Evolutionary conservation across 1,284 basidiomycete species (phyloP).

Genomic region (Malassezia furfur): DNA sequence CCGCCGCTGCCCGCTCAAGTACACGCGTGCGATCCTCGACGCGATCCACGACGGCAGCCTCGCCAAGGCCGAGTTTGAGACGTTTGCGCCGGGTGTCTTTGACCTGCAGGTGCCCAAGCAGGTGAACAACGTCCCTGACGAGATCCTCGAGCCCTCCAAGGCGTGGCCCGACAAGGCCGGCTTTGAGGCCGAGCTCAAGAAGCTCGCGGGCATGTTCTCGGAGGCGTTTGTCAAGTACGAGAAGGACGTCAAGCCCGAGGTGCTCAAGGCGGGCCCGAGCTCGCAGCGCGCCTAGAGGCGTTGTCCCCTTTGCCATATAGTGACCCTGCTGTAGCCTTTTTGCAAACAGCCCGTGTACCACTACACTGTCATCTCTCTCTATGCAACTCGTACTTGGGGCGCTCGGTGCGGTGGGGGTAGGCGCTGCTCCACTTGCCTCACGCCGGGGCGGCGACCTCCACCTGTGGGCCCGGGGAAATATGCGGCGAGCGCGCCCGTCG

Average conservation of each 20-base stretch:
- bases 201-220: conserved; percentile 46
- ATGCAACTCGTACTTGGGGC: too few relatives aligned
- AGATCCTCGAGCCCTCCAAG: conserved; percentile 37
- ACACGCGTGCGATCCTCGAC: conserved; percentile 90
- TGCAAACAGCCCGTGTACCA: background rate
- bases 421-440: too few relatives aligned
- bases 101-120: conserved; percentile 39
- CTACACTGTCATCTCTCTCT: too few relatives aligned
- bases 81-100: conserved; percentile 52
- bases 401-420: too few relatives aligned
- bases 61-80: conserved; percentile 73
- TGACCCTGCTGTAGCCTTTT: background rate
- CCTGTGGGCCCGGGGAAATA: background rate
- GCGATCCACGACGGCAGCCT: conserved; percentile 91
- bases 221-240: conserved; percentile 45
- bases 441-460: too few relatives aligned
- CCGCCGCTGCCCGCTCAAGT: conserved; percentile 47
- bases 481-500: background rate
- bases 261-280: conserved; percentile 38
- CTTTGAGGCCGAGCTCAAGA: conserved; percentile 42
- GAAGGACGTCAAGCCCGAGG: conserved; percentile 37
- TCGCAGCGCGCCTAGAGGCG: conserved; percentile 4
- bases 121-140: conserved; percentile 33
- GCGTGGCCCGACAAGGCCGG: conserved; percentile 37
- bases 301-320: too few relatives aligned